Conservation (phyloP, 495 filamentous ascomycete species). For the Daldinia concentrica region DNA sequence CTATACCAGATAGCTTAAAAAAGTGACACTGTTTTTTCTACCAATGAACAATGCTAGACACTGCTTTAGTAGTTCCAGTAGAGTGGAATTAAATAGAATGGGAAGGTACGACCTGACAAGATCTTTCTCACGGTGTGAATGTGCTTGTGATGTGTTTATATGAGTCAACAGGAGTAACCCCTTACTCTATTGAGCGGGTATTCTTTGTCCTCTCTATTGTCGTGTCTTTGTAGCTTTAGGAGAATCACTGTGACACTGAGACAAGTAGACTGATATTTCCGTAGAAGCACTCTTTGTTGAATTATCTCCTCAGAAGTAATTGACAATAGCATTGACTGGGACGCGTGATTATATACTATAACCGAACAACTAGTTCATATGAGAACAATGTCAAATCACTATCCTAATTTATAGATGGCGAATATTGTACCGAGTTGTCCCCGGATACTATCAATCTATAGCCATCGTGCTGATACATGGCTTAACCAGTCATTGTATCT, state of each 20-base stretch:
- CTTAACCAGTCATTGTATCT: background rate
- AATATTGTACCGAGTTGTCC: background rate
- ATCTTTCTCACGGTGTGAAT: background rate
- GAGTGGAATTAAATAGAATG: background rate
- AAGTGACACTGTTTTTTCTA: background rate
- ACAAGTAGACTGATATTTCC: background rate
- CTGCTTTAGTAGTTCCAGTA: background rate
- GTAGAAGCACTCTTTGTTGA: background rate
- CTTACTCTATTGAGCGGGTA: background rate
- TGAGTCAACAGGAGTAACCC: conserved; percentile 8
- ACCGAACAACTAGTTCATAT: background rate
- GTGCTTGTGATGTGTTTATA: background rate
- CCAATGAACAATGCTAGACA: background rate
- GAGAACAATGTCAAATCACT: background rate
- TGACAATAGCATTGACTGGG: background rate
- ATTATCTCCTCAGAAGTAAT: background rate
- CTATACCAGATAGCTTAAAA: conserved; percentile 23
- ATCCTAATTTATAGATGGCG: background rate
- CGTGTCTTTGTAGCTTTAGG: background rate
- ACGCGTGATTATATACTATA: background rate
- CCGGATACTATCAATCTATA: background rate
- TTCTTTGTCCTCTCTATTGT: background rate
- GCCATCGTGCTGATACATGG: background rate
- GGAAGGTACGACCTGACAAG: background rate
- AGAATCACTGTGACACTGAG: background rate